A percentile compares a stretch with the other conserved stretches of the same genome.
These are phyloP conservation scores for Peronospora belbahrii DNA, from an alignment of 352 stramenopile genomes.

Conservation along the genomic window DNA sequence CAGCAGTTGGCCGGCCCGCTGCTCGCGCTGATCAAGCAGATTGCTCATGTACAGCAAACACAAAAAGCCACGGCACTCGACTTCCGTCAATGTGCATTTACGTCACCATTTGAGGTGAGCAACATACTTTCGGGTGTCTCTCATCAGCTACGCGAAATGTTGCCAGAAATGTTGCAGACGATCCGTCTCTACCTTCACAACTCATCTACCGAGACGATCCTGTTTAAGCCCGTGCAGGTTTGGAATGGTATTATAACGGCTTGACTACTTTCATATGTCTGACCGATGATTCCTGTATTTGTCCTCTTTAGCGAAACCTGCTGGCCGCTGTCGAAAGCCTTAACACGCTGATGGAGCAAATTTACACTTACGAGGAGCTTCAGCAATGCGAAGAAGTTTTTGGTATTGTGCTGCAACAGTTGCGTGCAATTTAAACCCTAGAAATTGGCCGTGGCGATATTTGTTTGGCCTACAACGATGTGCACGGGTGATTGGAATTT, in stretches of 20 bases:
- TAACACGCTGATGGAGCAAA: slow-evolving; percentile 50
- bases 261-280: neutral
- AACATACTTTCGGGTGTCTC: slow-evolving; percentile 41
- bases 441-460: neutral
- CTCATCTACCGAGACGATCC: slow-evolving; percentile 65
- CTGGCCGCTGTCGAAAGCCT: slow-evolving; percentile 57
- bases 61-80: slow-evolving; percentile 31
- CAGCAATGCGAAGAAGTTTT: slow-evolving; percentile 35
- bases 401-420: slow-evolving; percentile 34
- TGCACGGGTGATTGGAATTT: no score
- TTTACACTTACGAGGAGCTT: slow-evolving; percentile 43
- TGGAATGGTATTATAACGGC: neutral
- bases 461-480: neutral
- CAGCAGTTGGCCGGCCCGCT: slow-evolving; percentile 52
- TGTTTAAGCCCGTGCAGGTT: slow-evolving; percentile 82
- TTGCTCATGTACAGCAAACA: slow-evolving; percentile 37
- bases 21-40: slow-evolving; percentile 57
- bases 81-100: slow-evolving; percentile 41
- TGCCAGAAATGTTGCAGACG: slow-evolving; percentile 41
- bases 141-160: slow-evolving; percentile 28
- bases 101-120: slow-evolving; percentile 29
- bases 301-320: slow-evolving; percentile 49
- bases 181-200: slow-evolving; percentile 79
- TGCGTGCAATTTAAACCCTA: slow-evolving; percentile 31
- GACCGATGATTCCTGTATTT: slow-evolving; percentile 1